Base-by-base conservation (phyloP, 306 rosid species). In the Crotalaria pallida region DNA sequence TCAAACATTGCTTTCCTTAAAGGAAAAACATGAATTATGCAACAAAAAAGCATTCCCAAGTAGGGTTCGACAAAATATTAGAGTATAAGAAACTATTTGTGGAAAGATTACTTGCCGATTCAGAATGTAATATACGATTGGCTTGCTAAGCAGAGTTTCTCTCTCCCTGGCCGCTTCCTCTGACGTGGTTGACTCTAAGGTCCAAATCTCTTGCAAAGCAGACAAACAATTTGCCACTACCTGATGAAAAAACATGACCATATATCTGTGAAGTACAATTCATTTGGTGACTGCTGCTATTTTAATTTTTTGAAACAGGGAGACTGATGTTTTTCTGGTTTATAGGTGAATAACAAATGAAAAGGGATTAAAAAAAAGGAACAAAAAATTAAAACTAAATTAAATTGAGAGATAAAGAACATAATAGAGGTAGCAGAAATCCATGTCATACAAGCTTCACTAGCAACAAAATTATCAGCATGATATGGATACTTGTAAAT, bases 181-280 rank as follows among this genome's bases (percentile, higher is more conserved):
- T 29, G 96, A 83, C 3, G 87, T 63, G 60, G 91, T 80, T 65
- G 92, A 92, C 84, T 89, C 97, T 79, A 85, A 82, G 64, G 89
- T 84, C 96, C 92, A 95, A 82, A 95, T 95, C 85, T 95, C 99
- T 95, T 95, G 96, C 31, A 95, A 79, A 75, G 96, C 86, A 71
- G 96, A 86, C 81, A 95, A 72, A 82, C 99, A 95, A 81, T 95
- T 95, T 77, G 99, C 96, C 41, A 95, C 96, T 29, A 95, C 96
- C 99, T 95, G 86, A 66, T 44, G 52, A 76, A 68, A 65, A 71
- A 16, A 4, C 47, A 75, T 2, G 34, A 79, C 23, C 58, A 64
- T 26, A 19, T 51, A 59, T 65, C 47, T 13, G 29, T 47, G n/a
- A 31, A 27, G 15, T 51, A 67, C 51, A 67, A 73, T 29, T 55